Evolutionary conservation across 768 basidiomycete species (phyloP).

Genomic region (Amanita rimosa): DNA sequence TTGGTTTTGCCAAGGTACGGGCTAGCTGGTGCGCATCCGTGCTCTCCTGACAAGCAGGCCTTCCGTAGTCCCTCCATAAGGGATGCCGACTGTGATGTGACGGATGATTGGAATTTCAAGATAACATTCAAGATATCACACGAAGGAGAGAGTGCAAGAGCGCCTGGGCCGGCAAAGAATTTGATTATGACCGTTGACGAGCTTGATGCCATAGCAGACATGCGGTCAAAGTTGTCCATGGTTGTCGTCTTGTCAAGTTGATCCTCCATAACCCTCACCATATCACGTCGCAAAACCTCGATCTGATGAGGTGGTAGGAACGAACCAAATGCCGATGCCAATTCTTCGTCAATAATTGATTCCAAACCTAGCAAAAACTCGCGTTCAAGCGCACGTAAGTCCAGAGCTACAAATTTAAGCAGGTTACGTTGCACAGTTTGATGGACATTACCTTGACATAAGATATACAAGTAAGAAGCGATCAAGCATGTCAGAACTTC

Average conservation of each 20-base stretch:
- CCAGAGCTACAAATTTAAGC: constrained; percentile 37
- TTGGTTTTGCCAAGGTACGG: constrained; percentile 51
- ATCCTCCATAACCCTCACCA: constrained; percentile 32
- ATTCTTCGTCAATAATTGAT: constrained; percentile 36
- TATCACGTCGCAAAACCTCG: constrained; percentile 18
- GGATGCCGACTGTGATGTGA: constrained; percentile 34
- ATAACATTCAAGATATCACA: constrained; percentile 21
- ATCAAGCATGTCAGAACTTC: constrained; percentile 62
- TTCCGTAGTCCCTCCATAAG: constrained; percentile 37
- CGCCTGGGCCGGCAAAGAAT: constrained; percentile 31
- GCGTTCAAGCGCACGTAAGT: constrained; percentile 61
- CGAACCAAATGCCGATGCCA: constrained; percentile 32
- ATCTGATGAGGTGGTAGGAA: constrained; percentile 20
- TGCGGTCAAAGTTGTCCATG: constrained; percentile 61
- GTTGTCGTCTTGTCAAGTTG: constrained; percentile 54
- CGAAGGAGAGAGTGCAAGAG: constrained; percentile 11
- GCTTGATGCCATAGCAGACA: constrained; percentile 51
- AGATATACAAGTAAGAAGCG: constrained; percentile 60
- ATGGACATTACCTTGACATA: constrained; percentile 45
- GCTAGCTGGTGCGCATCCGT: constrained; percentile 54
- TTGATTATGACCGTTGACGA: constrained; percentile 37
- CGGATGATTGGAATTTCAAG: constrained; percentile 36
- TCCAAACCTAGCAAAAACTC: constrained; percentile 43
- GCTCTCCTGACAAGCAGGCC: constrained; percentile 45
- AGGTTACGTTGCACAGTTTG: background rate